Conservation (phyloP, 768 basidiomycete genomes). For the Mycena belliarum region DNA sequence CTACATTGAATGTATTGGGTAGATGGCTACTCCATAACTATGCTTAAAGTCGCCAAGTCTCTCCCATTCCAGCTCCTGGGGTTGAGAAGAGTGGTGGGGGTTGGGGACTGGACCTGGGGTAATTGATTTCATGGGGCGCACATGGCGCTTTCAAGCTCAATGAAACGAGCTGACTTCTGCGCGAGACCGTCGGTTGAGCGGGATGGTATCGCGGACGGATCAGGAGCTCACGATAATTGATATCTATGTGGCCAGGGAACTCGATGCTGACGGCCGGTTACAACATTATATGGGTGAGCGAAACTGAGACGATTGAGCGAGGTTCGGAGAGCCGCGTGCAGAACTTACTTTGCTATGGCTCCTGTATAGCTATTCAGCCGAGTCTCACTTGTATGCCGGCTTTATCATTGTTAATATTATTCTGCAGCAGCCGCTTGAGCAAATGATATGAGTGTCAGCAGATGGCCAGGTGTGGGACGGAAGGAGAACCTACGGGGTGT, state of each 20-base stretch:
- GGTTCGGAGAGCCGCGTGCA: background rate
- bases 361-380: background rate
- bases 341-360: background rate
- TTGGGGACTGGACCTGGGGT: conserved; percentile 12
- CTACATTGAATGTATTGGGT: too few relatives aligned
- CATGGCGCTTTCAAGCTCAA: conserved; percentile 2
- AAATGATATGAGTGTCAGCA: background rate
- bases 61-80: background rate
- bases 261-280: background rate
- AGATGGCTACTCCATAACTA: too few relatives aligned
- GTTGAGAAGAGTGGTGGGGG: background rate
- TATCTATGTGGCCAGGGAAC: background rate
- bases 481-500: background rate
- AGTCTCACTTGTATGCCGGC: background rate
- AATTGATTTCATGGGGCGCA: conserved; percentile 15
- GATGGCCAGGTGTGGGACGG: background rate
- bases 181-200: too few relatives aligned
- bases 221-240: background rate
- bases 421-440: background rate
- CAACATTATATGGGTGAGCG: background rate
- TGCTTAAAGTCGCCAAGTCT: background rate
- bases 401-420: background rate
- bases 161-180: conserved; percentile 5
- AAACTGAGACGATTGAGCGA: background rate
- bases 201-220: background rate